Evolutionary conservation across 495 filamentous ascomycete genomes (phyloP), one percentile per base, ranked within the genome.

Genomic region (Cenococcum geophilum): DNA sequence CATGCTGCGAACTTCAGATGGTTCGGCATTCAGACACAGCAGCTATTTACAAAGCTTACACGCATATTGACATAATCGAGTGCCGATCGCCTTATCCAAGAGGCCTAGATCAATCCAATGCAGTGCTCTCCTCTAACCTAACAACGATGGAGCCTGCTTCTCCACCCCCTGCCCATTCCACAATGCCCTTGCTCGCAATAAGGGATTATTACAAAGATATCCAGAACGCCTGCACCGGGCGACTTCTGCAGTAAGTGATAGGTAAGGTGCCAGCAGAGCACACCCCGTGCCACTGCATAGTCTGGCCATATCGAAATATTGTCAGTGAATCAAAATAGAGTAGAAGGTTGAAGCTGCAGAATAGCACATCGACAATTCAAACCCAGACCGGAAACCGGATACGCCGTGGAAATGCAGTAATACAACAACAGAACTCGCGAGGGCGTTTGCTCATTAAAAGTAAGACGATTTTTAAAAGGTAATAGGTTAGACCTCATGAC

Each of bases 401-500:
- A 14, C 40, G 40, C 40, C 40, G 11, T 45, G 11, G 1, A 32
- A 32, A 32, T 32, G 27, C 27, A 32, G 27, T 32, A 45, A 45
- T 45, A 18, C 40, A 45, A 1, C 3, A 45, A 14, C 12, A 45
- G 14, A 45, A 45, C 12, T 45, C 40, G 14, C 40, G 18, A 16
- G 40, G 40, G 11, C 40, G 18, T 45, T 14, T 45, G 18, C 40
- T 45, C 40, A 45, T 45, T 45, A 45, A 45, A 45, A 45, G 12
- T 14, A 18, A 45, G 40, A 18, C 18, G 12, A 18, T 4, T 14
- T 14, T 14, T 16, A 18, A 45, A 45, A 45, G 4, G 18, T 45
- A 14, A 10, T 18, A 45, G 14, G 2, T 62, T 63, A 73, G 22
- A 74, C 71, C 60, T 74, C 63, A 57, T 72, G 70, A 36, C 70